Evolutionary conservation across 768 basidiomycete species (phyloP).

Genomic region (Gloeopeniophorella convolvens): DNA sequence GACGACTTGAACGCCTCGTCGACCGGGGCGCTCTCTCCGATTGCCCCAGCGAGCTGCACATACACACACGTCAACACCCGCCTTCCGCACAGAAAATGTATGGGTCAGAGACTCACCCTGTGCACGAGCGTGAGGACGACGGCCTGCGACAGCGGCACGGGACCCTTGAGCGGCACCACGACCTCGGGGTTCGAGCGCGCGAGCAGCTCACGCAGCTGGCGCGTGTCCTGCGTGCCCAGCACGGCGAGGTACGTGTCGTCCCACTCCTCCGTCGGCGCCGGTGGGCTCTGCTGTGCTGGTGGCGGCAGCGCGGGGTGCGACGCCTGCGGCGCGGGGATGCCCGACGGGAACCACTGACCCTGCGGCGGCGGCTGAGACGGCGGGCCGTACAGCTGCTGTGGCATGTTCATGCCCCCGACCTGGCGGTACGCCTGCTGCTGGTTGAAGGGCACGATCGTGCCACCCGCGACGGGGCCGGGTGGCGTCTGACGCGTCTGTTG

Average conservation of each 20-base stretch:
- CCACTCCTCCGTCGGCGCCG: conserved; percentile 69
- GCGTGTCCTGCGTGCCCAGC: conserved; percentile 65
- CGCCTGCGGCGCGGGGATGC: conserved; percentile 74
- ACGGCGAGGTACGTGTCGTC: conserved; percentile 77
- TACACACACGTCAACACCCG: conserved; percentile 1
- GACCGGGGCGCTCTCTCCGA: conserved; percentile 68
- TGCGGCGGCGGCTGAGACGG: conserved; percentile 22
- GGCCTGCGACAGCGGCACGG: conserved; percentile 71
- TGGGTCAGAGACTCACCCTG: conserved; percentile 57
- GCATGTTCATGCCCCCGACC: conserved; percentile 30
- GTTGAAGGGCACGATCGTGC: conserved; percentile 7
- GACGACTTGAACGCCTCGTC: conserved; percentile 79
- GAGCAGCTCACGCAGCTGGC: conserved; percentile 69
- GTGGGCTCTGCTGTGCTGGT: conserved; percentile 43
- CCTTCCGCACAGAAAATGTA: not conserved
- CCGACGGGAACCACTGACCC: conserved; percentile 51
- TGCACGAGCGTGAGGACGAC: conserved; percentile 80
- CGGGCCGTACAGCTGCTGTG: conserved; percentile 30
- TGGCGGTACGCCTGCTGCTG: conserved; percentile 23
- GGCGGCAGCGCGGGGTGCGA: conserved; percentile 74
- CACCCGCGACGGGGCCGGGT: conserved; percentile 16
- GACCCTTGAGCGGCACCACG: conserved; percentile 70
- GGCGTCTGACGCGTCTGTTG: conserved; percentile 16
- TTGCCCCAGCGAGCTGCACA: conserved; percentile 58
- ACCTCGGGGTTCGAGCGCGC: conserved; percentile 70